A percentile compares a stretch with the other conserved stretches of the same genome.
Conservation (phyloP, 768 basidiomycete species). For the Tylopilus intermedius region DNA sequence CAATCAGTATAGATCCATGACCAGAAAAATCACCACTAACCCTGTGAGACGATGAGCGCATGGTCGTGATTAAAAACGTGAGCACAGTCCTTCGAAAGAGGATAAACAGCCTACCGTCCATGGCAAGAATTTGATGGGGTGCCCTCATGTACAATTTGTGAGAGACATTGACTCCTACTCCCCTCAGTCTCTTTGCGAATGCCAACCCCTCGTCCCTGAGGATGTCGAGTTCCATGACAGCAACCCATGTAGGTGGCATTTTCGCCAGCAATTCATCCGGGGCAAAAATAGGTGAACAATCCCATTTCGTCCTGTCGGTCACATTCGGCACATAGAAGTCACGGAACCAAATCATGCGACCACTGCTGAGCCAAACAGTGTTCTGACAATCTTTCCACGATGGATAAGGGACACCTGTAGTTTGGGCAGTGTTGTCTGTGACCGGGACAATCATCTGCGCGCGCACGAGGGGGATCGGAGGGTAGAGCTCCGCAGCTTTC, state of each 20-base stretch:
- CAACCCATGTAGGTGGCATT: slow-evolving; percentile 60
- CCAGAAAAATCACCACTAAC: slow-evolving; percentile 11
- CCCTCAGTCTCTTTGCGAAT: slow-evolving; percentile 55
- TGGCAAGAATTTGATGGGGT: slow-evolving; percentile 70
- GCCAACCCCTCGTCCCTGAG: slow-evolving; percentile 62
- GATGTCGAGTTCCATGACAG: slow-evolving; percentile 64
- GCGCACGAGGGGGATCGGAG: slow-evolving; percentile 52
- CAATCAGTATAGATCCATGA: slow-evolving; percentile 9
- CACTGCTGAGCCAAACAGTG: slow-evolving; percentile 57
- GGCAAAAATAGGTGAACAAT: slow-evolving; percentile 67
- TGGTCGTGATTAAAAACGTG: background rate
- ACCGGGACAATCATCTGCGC: slow-evolving; percentile 72
- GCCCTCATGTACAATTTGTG: slow-evolving; percentile 56
- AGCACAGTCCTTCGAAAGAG: background rate
- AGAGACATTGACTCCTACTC: slow-evolving; percentile 51
- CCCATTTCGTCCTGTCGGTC: slow-evolving; percentile 60
- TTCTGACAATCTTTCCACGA: slow-evolving; percentile 59
- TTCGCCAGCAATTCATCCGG: slow-evolving; percentile 50
- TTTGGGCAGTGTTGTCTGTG: slow-evolving; percentile 64
- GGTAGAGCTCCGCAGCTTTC: slow-evolving; percentile 48
- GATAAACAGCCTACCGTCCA: slow-evolving; percentile 52
- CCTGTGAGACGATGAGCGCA: slow-evolving; percentile 12
- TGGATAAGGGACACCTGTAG: slow-evolving; percentile 32
- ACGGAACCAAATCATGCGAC: slow-evolving; percentile 72
- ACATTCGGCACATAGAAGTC: slow-evolving; percentile 62